A percentile compares a stretch with the other conserved stretches of the same genome.
These are phyloP conservation scores for Aphanomyces stellatus DNA, from an alignment of 352 stramenopile genomes.

Conservation along the genomic window DNA sequence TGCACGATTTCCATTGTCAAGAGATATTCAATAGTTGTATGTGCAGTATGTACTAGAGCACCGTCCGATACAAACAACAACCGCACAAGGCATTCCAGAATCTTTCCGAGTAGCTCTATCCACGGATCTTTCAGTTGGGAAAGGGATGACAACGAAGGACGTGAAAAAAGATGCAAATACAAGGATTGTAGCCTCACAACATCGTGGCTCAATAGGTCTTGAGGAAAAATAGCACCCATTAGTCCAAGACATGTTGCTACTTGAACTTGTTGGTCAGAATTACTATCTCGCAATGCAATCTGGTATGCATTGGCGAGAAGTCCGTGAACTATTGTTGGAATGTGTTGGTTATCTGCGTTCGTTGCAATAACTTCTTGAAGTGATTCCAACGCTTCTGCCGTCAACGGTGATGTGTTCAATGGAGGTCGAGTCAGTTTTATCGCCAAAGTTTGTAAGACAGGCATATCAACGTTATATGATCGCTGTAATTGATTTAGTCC, in stretches of 20 bases:
- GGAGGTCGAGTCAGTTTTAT: background rate
- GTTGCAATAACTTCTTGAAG: background rate
- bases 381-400: background rate
- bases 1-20: background rate
- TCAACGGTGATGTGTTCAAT: background rate
- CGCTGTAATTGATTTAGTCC: slow-evolving; percentile 5
- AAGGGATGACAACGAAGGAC: background rate
- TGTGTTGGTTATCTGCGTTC: slow-evolving; percentile 5
- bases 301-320: slow-evolving; percentile 13
- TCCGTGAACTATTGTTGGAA: slow-evolving; percentile 11
- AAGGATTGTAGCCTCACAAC: background rate
- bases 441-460: slow-evolving; percentile 3
- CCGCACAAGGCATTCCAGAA: slow-evolving; percentile 7
- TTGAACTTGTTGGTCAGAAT: background rate
- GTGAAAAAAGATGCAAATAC: slow-evolving; percentile 5
- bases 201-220: background rate
- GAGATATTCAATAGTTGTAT: background rate
- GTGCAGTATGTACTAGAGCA: background rate
- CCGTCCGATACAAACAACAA: slow-evolving; percentile 5
- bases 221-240: slow-evolving; percentile 16
- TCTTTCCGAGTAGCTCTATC: slow-evolving; percentile 5
- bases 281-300: background rate
- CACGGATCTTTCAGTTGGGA: background rate
- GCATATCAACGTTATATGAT: slow-evolving; percentile 13
- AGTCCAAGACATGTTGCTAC: slow-evolving; percentile 14